Percentiles rank a stretch among this genome's conserved stretches.
These are phyloP conservation scores for Fusarium domesticum DNA, from an alignment of 2,329 filamentous ascomycete genomes.

Conservation along the genomic window DNA sequence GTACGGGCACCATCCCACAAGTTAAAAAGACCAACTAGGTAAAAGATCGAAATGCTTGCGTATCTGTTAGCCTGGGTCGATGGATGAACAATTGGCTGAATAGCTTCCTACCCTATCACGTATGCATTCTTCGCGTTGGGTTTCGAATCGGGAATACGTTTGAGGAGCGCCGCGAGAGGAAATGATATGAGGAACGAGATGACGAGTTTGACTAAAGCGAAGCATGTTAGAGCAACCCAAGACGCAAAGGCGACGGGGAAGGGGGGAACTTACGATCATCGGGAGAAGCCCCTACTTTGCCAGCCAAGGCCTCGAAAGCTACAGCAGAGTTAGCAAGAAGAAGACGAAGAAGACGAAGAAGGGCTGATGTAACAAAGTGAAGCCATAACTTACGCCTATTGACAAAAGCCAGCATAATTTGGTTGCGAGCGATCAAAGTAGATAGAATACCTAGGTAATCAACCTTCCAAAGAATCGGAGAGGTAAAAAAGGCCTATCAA, in stretches of 20 bases:
- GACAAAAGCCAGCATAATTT: conserved; percentile 19
- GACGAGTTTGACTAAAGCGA: conserved; percentile 80
- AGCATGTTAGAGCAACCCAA: conserved; percentile 10
- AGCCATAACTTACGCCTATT: conserved; percentile 18
- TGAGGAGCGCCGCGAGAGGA: conserved; percentile 82
- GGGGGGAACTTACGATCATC: conserved; percentile 37
- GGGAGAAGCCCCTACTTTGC: conserved; percentile 34
- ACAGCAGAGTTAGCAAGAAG: conserved; percentile 6
- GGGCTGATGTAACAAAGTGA: neutral
- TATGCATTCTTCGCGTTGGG: conserved; percentile 87
- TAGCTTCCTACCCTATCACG: conserved; percentile 62
- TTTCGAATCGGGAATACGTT: conserved; percentile 81
- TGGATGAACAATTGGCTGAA: neutral
- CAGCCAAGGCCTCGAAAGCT: conserved; percentile 37
- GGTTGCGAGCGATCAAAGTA: neutral
- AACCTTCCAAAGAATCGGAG: neutral
- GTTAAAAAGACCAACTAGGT: conserved; percentile 88
- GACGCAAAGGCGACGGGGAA: neutral
- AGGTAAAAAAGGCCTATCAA: too few species aligned
- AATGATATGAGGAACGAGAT: conserved; percentile 89
- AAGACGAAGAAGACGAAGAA: neutral
- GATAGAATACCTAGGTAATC: too few species aligned
- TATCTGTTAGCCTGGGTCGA: conserved; percentile 3
- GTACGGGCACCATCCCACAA: conserved; percentile 83
- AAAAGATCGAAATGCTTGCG: conserved; percentile 74